Evolutionary conservation across 176 grass and related monocot species (phyloP), one percentile per base, ranked within the genome.

Genomic region (Stipa capillata): DNA sequence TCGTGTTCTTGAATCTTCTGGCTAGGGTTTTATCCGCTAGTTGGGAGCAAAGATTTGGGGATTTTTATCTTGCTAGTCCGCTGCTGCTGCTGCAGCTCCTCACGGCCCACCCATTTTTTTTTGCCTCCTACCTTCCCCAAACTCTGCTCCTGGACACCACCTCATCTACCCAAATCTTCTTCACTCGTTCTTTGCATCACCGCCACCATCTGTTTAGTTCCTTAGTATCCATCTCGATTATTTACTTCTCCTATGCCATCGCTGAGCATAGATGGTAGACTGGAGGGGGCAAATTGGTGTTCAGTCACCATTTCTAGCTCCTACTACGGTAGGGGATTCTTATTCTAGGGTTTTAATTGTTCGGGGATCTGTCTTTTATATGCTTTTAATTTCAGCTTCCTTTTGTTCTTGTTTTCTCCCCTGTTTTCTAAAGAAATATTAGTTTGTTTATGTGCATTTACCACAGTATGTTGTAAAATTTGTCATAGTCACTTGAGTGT

Each of bases 21-120:
- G 6, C 77, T 74, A 88, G 86, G 67, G 57, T 83, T 88, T 36
- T 65, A 24, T 77, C 15, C 14, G 23, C 43, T 27, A 1, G 12
- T 15, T 8, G 20, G 25, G 54, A 44, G 43, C 1, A 32, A 21
- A 31, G 11, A 12, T 79, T 65, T 57, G 29, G 47, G 74, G 80
- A 21, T 56, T 65, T 69, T 31, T 14, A 3, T 3, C 1, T 6
- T 39, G 31, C 27, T 15, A 3, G 13, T 37, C 71, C 10, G n/a
- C 17, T n/a, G n/a, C n/a, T n/a, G n/a, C n/a, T n/a, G n/a, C n/a
- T 36, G 16, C 35, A 8, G 2, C 11, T 5, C 8, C 71, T 56
- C 27, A 35, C 8, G 69, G 32, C 12, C n/a, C n/a, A n/a, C n/a
- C n/a, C 15, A 74, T 53, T 73, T 9, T 3, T 7, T 56, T 66